Evolutionary conservation across 495 filamentous ascomycete genomes (phyloP).

Genomic region (Margaritispora aquatica): DNA sequence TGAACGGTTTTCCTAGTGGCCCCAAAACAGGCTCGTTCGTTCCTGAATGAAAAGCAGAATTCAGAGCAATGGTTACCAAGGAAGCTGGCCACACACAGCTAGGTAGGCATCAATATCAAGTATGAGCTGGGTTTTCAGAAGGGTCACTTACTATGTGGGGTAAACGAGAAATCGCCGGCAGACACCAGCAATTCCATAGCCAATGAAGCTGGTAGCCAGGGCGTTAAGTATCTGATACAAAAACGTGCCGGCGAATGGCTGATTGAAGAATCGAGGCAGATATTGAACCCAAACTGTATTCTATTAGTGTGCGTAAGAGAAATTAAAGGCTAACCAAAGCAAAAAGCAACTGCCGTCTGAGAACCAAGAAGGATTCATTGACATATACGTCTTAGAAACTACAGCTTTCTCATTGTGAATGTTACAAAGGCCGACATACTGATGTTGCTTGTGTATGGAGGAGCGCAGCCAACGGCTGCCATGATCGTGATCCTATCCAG

Average conservation of each 20-base stretch:
- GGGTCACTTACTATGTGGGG: not conserved
- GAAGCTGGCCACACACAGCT: not conserved
- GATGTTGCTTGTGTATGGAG: not conserved
- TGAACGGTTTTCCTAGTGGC: conserved; percentile 38
- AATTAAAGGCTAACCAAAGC: too few species aligned
- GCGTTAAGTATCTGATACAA: not conserved
- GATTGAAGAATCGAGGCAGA: not conserved
- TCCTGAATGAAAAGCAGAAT: not conserved
- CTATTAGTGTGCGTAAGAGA: not conserved
- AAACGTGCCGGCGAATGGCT: not conserved
- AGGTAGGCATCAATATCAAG: not conserved
- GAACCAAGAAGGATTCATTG: too few species aligned
- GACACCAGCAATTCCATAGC: not conserved
- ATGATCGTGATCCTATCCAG: not conserved
- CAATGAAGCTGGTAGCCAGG: conserved; percentile 1
- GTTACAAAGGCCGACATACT: too few species aligned
- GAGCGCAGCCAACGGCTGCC: not conserved
- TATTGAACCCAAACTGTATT: not conserved
- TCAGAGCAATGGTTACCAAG: not conserved
- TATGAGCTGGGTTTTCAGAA: not conserved
- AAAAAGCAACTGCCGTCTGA: too few species aligned
- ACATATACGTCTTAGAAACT: too few species aligned
- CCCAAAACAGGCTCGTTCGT: not conserved
- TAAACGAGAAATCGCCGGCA: not conserved
- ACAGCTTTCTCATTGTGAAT: too few species aligned